These are phyloP conservation scores for Thalassia testudinum DNA, from an alignment of 116 monocot genomes.

Conservation along the genomic window DNA sequence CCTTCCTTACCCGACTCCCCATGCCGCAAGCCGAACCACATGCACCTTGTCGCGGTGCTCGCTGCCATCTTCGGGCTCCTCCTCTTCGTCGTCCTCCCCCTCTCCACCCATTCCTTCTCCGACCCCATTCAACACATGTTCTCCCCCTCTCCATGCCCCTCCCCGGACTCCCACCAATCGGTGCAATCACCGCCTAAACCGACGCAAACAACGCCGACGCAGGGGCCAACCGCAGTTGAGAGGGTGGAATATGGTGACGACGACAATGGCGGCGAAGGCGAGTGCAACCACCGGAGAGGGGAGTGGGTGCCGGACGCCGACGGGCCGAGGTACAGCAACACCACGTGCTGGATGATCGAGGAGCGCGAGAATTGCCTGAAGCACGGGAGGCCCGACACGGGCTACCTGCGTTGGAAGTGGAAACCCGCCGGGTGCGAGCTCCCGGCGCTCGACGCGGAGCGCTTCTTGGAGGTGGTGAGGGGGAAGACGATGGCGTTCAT, in stretches of 20 bases:
- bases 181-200: too few relatives aligned
- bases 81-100: neutral
- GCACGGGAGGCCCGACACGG: slow-evolving; percentile 25
- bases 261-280: neutral
- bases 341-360: slow-evolving; percentile 21
- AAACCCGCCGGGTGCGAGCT: slow-evolving; percentile 12
- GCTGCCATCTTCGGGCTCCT: neutral
- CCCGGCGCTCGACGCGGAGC: slow-evolving; percentile 15
- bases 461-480: slow-evolving; percentile 23
- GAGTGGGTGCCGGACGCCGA: slow-evolving; percentile 11
- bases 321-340: slow-evolving; percentile 19
- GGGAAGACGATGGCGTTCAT: slow-evolving; percentile 30
- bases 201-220: too few relatives aligned
- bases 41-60: too few relatives aligned
- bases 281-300: slow-evolving; percentile 5
- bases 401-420: slow-evolving; percentile 13
- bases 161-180: too few relatives aligned
- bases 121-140: neutral
- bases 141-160: too few relatives aligned
- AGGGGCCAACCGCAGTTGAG: too few relatives aligned
- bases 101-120: neutral
- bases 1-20: too few relatives aligned
- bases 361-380: slow-evolving; percentile 36
- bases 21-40: too few relatives aligned
- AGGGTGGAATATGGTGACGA: too few relatives aligned